phyloP scores from a whole-genome alignment of 495 filamentous ascomycete species.

The Hypoxylon fuscum region DNA sequence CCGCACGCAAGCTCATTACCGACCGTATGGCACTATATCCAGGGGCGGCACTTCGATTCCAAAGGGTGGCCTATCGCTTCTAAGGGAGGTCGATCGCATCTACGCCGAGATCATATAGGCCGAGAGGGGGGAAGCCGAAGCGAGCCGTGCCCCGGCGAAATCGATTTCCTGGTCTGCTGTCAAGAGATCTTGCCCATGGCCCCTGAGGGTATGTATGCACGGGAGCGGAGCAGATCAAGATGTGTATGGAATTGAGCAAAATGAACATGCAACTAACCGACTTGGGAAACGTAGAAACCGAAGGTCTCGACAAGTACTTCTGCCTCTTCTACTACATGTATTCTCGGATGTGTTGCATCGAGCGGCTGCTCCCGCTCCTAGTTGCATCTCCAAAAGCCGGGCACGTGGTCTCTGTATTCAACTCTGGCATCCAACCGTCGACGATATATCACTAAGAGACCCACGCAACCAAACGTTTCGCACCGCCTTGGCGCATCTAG shows the following conservation, averaged over 20 bases:
- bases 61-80: conserved; percentile 36
- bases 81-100: conserved; percentile 36
- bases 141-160: neutral
- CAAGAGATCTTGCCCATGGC: conserved; percentile 27
- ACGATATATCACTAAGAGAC: conserved; percentile 34
- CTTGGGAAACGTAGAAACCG: conserved; percentile 31
- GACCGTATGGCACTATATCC: conserved; percentile 27
- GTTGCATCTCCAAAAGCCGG: conserved; percentile 9
- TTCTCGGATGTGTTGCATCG: conserved; percentile 38
- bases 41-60: conserved; percentile 28
- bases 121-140: conserved; percentile 1
- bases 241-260: neutral
- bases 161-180: conserved; percentile 36
- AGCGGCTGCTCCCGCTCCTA: conserved; percentile 32
- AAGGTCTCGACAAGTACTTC: conserved; percentile 37
- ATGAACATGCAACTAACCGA: conserved; percentile 4
- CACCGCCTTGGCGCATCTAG: conserved; percentile 19
- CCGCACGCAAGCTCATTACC: conserved; percentile 29
- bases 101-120: conserved; percentile 30
- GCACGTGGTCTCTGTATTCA: conserved; percentile 36
- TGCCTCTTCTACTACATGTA: conserved; percentile 40
- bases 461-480: conserved; percentile 1
- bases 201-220: conserved; percentile 7
- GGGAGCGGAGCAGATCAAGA: too few species aligned
- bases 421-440: conserved; percentile 20